phyloP scores from a whole-genome alignment of 2,329 filamentous ascomycete species.

The Pleomassaria siparia region DNA sequence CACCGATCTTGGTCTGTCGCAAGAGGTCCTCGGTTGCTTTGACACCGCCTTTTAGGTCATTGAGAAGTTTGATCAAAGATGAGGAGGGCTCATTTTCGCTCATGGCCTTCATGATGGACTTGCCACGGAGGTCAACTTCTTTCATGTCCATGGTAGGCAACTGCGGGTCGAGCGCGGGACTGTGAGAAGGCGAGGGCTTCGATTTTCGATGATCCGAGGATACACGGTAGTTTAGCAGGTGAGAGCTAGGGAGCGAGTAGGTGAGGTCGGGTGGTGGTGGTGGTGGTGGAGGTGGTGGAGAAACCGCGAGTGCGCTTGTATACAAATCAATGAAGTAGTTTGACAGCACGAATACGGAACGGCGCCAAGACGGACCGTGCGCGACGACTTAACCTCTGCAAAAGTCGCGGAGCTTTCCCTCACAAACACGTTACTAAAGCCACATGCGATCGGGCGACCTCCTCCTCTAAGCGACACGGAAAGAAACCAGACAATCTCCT shows the following conservation, averaged over 20 bases:
- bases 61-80: constrained; percentile 72
- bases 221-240: not conserved
- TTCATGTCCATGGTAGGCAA: constrained; percentile 70
- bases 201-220: not conserved
- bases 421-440: constrained; percentile 3
- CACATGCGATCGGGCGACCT: not conserved
- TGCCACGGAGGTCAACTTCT: constrained; percentile 75
- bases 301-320: not conserved
- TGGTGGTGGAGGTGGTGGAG: not conserved
- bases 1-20: constrained; percentile 86
- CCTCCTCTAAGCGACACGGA: constrained; percentile 8
- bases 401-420: not conserved
- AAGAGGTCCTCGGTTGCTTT: constrained; percentile 86
- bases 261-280: not conserved
- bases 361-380: constrained; percentile 1
- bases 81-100: constrained; percentile 71
- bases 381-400: constrained; percentile 1
- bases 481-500: not conserved
- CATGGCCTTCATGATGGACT: constrained; percentile 78
- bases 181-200: not conserved
- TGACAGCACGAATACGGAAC: constrained; percentile 7
- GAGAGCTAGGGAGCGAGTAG: constrained; percentile 2
- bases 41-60: constrained; percentile 76
- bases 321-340: constrained; percentile 16
- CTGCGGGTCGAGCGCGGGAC: constrained; percentile 11